Evolutionary conservation across 169 alveolate genomes (phyloP).

Genomic region (Plasmodium vinckei): DNA sequence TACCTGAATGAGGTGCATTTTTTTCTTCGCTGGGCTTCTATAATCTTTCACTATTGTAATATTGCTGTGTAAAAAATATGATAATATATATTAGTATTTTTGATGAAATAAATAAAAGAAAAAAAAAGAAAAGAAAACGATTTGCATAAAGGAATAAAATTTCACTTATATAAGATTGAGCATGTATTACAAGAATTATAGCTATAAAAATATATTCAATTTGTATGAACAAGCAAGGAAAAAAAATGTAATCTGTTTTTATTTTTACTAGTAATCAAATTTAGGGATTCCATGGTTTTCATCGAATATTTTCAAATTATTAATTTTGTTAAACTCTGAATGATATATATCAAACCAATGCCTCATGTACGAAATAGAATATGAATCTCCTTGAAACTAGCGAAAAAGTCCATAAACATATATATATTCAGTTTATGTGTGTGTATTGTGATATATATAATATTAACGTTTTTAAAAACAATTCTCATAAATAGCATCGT

Average conservation of each 20-base stretch:
- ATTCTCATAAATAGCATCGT: too few species aligned
- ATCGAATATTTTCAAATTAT: conserved; percentile 34
- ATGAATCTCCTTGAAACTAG: conserved; percentile 70
- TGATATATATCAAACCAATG: conserved; percentile 70
- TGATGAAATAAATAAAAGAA: background rate
- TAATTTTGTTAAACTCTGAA: conserved; percentile 30
- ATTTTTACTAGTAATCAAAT: conserved; percentile 58
- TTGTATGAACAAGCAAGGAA: too few species aligned
- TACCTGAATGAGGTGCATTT: conserved; percentile 74
- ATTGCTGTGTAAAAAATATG: conserved; percentile 21
- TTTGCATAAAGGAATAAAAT: too few species aligned
- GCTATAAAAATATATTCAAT: too few species aligned
- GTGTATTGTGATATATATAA: background rate
- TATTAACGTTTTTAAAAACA: too few species aligned
- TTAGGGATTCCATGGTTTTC: conserved; percentile 68
- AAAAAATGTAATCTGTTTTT: background rate
- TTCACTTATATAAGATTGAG: too few species aligned
- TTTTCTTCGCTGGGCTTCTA: conserved; percentile 69
- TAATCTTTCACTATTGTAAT: conserved; percentile 61
- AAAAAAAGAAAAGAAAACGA: background rate
- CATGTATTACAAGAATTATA: too few species aligned
- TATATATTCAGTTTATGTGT: background rate
- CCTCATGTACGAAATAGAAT: conserved; percentile 66
- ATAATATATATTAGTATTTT: background rate
- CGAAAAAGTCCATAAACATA: background rate